Evolutionary conservation across 495 filamentous ascomycete species (phyloP).

Genomic region (Alectoria sarmentosa): DNA sequence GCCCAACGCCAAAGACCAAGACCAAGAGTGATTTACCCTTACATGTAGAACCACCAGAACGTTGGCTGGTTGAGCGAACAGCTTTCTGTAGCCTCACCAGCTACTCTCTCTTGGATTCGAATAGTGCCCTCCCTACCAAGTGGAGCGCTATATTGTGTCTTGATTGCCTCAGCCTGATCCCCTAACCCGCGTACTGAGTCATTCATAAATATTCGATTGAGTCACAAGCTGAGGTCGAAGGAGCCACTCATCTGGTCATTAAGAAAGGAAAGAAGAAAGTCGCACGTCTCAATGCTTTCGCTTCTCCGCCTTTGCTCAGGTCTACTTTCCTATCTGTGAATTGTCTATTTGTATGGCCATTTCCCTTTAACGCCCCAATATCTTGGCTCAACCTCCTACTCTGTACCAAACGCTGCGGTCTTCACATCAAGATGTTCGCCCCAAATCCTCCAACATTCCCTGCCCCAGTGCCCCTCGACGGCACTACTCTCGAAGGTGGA

Average conservation of each 20-base stretch:
- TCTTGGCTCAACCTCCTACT: background rate
- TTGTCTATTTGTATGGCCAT: background rate
- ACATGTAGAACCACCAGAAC: too few species aligned
- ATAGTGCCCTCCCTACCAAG: too few species aligned
- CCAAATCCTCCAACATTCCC: background rate
- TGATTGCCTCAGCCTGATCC: background rate
- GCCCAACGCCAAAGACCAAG: too few species aligned
- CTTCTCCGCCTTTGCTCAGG: background rate
- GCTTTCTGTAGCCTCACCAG: background rate
- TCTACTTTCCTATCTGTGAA: background rate
- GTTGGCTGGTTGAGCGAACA: background rate
- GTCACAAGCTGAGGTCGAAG: background rate
- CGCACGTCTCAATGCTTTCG: background rate
- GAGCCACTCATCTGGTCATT: background rate
- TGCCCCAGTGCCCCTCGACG: slow-evolving; percentile 46
- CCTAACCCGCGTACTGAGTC: background rate
- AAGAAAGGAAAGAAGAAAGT: background rate
- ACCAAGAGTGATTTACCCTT: too few species aligned
- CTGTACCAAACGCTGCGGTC: background rate
- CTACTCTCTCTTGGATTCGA: too few species aligned
- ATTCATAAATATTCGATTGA: background rate
- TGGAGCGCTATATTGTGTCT: background rate
- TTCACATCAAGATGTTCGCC: slow-evolving; percentile 1
- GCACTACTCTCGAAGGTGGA: slow-evolving; percentile 72
- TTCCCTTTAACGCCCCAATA: background rate